Percentiles rank a stretch among this genome's conserved stretches.
Conservation (phyloP, 2,329 filamentous ascomycete genomes). For the Neofusicoccum ribis region DNA sequence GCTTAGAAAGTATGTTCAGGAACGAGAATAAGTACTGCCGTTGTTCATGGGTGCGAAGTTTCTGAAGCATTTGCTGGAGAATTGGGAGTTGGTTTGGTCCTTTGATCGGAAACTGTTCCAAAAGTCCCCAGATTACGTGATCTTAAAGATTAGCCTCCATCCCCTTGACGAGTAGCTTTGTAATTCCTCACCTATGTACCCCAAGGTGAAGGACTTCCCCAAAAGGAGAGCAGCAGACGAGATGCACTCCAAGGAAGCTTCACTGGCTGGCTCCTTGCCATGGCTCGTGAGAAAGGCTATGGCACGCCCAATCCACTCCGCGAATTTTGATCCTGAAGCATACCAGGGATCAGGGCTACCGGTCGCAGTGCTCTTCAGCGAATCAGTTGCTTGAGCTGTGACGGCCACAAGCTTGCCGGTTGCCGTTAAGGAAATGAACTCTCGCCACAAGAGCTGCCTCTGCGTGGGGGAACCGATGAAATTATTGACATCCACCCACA, state of each 20-base stretch:
- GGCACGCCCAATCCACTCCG: constrained; percentile 69
- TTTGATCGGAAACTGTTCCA: not conserved
- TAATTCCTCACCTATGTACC: constrained; percentile 63
- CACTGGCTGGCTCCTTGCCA: not conserved
- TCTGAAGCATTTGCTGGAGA: constrained; percentile 42
- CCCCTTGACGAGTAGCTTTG: not conserved
- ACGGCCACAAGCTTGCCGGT: constrained; percentile 61
- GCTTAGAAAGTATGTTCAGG: constrained; percentile 29
- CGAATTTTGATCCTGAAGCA: constrained; percentile 64
- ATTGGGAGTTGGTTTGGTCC: constrained; percentile 22
- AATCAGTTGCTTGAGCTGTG: constrained; percentile 59
- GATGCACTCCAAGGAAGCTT: constrained; percentile 29
- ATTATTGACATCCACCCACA: constrained; percentile 48
- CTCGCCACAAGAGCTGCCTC: constrained; percentile 61
- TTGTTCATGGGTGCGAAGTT: constrained; percentile 52
- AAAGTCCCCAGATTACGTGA: constrained; percentile 21
- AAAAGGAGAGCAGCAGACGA: constrained; percentile 43
- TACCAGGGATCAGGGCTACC: constrained; percentile 56
- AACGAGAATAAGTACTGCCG: constrained; percentile 42
- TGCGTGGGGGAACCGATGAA: constrained; percentile 45
- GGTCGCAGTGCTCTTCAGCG: constrained; percentile 40
- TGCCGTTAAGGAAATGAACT: constrained; percentile 59
- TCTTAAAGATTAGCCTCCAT: constrained; percentile 14
- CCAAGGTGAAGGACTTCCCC: constrained; percentile 66
- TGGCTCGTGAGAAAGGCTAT: constrained; percentile 53